Evolutionary conservation across 768 basidiomycete species (phyloP).

Genomic region (Macrolepiota dolichaula): DNA sequence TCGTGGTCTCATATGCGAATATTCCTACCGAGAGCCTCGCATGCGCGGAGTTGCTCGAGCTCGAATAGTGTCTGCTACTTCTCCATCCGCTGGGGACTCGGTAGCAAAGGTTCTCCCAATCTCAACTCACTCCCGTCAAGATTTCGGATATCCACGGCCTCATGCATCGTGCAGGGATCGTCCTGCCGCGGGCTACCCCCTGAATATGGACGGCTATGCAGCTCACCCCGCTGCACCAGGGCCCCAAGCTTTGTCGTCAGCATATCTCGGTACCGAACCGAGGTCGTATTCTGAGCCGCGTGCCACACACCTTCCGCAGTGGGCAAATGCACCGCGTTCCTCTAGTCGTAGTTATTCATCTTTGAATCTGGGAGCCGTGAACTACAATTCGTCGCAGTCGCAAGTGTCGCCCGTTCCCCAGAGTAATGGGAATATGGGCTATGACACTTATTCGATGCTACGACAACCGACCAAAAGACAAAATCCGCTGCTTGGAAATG

Average conservation of each 20-base stretch:
- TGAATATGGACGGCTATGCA: not conserved
- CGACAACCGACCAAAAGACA: not conserved
- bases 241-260: not conserved
- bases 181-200: not conserved
- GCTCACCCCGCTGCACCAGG: slow-evolving; percentile 8
- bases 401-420: not conserved
- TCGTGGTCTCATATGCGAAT: slow-evolving; percentile 49
- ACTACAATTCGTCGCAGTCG: not conserved
- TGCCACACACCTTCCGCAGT: not conserved
- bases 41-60: slow-evolving; percentile 28
- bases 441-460: slow-evolving; percentile 1
- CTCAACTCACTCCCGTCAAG: not conserved
- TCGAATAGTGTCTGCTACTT: slow-evolving; percentile 13
- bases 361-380: not conserved
- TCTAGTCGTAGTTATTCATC: not conserved
- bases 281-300: not conserved
- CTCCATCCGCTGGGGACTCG: not conserved
- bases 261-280: slow-evolving; percentile 1
- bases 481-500: not conserved
- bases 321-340: not conserved
- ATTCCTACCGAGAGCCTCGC: slow-evolving; percentile 37
- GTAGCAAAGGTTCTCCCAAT: not conserved
- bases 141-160: not conserved
- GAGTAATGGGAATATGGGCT: not conserved
- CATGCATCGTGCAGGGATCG: not conserved